A percentile compares a stretch with the other conserved stretches of the same genome.
phyloP scores from a whole-genome alignment of 2,329 filamentous ascomycete species.

The Trematosphaeria pertusa region DNA sequence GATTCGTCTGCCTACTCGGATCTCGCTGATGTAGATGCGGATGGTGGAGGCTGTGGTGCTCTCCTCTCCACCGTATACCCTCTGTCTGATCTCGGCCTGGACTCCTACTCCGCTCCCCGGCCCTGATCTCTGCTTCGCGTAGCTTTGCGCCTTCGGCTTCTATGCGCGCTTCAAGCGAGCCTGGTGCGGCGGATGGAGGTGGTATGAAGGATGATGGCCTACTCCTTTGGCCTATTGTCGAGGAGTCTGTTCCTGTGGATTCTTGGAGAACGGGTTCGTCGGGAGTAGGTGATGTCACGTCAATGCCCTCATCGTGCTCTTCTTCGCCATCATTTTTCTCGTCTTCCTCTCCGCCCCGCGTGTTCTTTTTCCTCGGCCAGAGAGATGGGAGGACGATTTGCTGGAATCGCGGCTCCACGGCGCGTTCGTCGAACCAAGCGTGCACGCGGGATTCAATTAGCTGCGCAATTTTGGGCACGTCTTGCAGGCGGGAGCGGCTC shows the following conservation, averaged over 20 bases:
- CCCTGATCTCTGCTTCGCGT: slow-evolving; percentile 45
- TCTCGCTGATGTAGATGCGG: slow-evolving; percentile 6
- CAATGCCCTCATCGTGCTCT: slow-evolving; percentile 19
- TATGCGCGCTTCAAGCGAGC: slow-evolving; percentile 41
- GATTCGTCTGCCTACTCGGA: slow-evolving; percentile 17
- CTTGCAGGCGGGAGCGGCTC: slow-evolving; percentile 78
- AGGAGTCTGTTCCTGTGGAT: slow-evolving; percentile 2
- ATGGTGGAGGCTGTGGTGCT: no score
- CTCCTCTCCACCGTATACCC: slow-evolving; percentile 39
- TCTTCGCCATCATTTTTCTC: slow-evolving; percentile 24
- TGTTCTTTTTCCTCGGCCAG: slow-evolving; percentile 86
- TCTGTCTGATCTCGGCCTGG: slow-evolving; percentile 18
- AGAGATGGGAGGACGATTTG: slow-evolving; percentile 83
- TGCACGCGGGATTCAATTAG: slow-evolving; percentile 81
- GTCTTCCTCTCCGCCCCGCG: slow-evolving; percentile 67
- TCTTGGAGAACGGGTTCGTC: slow-evolving; percentile 3
- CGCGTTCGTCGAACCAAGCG: slow-evolving; percentile 86
- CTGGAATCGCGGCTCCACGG: slow-evolving; percentile 85
- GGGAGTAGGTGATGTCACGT: slow-evolving; percentile 11
- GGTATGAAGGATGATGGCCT: slow-evolving; percentile 15
- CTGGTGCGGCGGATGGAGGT: slow-evolving; percentile 5
- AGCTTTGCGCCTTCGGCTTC: slow-evolving; percentile 46
- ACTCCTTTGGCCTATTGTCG: neutral
- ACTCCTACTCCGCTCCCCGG: slow-evolving; percentile 34
- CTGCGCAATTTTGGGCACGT: slow-evolving; percentile 88